Conservation (phyloP, 2,329 filamentous ascomycete genomes). For the Diplodia seriata region DNA sequence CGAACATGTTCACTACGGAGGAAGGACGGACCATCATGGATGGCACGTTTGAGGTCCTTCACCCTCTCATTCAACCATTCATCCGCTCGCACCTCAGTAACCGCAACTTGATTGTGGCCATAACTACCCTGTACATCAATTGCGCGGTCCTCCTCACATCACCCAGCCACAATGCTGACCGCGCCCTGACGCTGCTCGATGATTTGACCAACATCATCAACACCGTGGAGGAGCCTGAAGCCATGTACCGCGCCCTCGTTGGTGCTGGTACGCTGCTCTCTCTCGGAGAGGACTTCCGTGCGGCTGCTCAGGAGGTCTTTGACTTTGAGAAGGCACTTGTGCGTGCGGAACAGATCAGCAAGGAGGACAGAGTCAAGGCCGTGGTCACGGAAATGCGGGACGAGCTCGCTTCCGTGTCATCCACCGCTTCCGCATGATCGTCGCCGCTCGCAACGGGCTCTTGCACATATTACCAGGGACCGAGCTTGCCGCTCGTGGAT, state of each 20-base stretch:
- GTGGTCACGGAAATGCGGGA: constrained; percentile 66
- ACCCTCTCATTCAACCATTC: constrained; percentile 69
- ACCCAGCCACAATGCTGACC: constrained; percentile 57
- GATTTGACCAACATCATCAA: constrained; percentile 69
- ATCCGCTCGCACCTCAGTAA: constrained; percentile 64
- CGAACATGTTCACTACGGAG: constrained; percentile 80
- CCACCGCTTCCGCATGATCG: background rate
- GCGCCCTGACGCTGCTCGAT: constrained; percentile 63
- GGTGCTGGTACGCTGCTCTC: constrained; percentile 79
- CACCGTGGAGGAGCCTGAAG: constrained; percentile 77
- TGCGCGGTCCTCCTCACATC: constrained; percentile 74
- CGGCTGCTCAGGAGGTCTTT: constrained; percentile 64
- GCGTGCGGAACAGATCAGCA: constrained; percentile 59
- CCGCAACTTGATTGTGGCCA: constrained; percentile 81
- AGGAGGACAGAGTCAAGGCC: constrained; percentile 66
- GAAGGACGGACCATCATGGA: constrained; percentile 69
- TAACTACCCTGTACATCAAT: constrained; percentile 85
- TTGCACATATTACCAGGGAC: background rate
- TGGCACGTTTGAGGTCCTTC: constrained; percentile 64
- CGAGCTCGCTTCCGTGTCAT: constrained; percentile 43
- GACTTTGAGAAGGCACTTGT: constrained; percentile 57
- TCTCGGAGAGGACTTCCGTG: constrained; percentile 65
- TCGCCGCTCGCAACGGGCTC: background rate
- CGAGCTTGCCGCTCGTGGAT: background rate
- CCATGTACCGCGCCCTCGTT: constrained; percentile 81